Conservation (phyloP, 345 rosid species). For the Salix viminalis region DNA sequence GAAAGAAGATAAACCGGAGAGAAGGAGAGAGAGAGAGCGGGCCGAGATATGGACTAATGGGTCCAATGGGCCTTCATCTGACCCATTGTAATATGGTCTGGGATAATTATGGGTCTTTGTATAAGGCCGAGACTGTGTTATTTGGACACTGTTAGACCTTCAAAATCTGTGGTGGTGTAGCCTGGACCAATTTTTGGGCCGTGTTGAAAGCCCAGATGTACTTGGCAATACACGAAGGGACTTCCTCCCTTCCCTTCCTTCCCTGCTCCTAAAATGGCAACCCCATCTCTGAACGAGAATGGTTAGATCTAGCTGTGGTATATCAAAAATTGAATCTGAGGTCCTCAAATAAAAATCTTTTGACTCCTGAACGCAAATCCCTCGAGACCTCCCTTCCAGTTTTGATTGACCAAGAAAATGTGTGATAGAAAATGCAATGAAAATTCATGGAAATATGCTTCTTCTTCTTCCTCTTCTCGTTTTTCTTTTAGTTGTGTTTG, state of each 20-base stretch:
- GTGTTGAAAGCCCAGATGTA: neutral
- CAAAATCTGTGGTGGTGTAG: neutral
- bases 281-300: no score
- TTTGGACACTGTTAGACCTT: neutral
- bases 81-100: neutral
- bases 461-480: neutral
- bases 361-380: neutral
- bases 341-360: neutral
- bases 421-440: neutral
- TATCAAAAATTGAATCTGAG: neutral
- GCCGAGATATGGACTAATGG: neutral
- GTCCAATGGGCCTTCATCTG: neutral
- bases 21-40: neutral
- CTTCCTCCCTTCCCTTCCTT: no score
- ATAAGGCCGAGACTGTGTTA: neutral
- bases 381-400: neutral
- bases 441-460: neutral
- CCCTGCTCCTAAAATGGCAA: no score
- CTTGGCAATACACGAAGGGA: no score
- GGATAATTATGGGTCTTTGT: neutral
- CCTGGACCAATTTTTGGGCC: neutral
- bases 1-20: neutral
- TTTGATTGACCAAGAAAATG: no score
- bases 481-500: neutral
- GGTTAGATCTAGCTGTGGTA: no score